A percentile compares a stretch with the other conserved stretches of the same genome.
phyloP scores from a whole-genome alignment of 495 filamentous ascomycete genomes.

The Penicillium simplicissimum region DNA sequence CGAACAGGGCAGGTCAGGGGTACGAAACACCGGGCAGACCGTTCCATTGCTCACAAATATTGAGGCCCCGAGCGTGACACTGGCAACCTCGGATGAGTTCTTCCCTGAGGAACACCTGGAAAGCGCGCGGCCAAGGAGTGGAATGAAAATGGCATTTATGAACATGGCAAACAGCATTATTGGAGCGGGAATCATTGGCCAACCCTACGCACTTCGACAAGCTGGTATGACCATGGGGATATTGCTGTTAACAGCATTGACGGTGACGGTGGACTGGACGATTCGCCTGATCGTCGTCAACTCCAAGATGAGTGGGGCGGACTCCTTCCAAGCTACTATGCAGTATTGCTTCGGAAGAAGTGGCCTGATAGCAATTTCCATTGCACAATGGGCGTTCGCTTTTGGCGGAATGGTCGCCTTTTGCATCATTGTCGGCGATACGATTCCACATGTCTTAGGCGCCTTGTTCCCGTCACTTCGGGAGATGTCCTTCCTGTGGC shows the following conservation, averaged over 20 bases:
- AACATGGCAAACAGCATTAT: conserved; percentile 99
- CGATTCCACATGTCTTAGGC: conserved; percentile 83
- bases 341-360: conserved; percentile 87
- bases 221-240: conserved; percentile 82
- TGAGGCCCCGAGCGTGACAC: conserved; percentile 81
- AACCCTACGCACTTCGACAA: conserved; percentile 91
- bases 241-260: conserved; percentile 73
- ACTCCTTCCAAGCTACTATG: conserved; percentile 92
- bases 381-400: conserved; percentile 95
- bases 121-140: conserved; percentile 62
- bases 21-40: conserved; percentile 45
- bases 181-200: conserved; percentile 95
- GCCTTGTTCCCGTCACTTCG: conserved; percentile 77
- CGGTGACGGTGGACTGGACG: conserved; percentile 89
- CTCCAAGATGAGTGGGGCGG: conserved; percentile 87
- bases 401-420: conserved; percentile 99
- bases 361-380: conserved; percentile 84
- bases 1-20: conserved; percentile 24
- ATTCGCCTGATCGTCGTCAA: conserved; percentile 96
- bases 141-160: conserved; percentile 79
- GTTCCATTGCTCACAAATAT: conserved; percentile 81
- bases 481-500: conserved; percentile 72
- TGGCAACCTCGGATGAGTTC: conserved; percentile 65
- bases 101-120: conserved; percentile 62
- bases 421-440: conserved; percentile 94